A percentile compares a stretch with the other conserved stretches of the same genome.
phyloP scores from a whole-genome alignment of 441 rosid species.

The Bruguiera hainesii region DNA sequence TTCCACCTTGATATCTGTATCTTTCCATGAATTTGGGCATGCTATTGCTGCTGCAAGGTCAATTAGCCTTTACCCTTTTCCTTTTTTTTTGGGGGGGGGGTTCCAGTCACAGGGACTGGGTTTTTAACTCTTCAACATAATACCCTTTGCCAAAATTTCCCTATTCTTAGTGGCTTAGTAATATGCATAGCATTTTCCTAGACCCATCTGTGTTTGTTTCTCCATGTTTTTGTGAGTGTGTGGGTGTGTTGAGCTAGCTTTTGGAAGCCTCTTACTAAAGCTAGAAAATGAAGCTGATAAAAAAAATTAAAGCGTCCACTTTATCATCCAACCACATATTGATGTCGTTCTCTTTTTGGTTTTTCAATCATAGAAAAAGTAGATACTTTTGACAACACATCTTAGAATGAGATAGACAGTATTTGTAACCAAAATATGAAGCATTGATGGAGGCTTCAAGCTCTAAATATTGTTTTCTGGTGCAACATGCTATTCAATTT shows the following conservation, averaged over 20 bases:
- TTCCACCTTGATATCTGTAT: constrained; percentile 56
- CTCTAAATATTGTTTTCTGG: too few relatives aligned
- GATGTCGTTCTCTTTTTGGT: background rate
- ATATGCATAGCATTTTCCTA: too few relatives aligned
- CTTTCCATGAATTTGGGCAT: constrained; percentile 71
- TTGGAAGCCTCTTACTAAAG: background rate
- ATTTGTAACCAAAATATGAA: too few relatives aligned
- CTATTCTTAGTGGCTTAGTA: background rate
- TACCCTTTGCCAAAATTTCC: background rate
- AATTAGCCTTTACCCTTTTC: background rate
- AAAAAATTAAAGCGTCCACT: background rate
- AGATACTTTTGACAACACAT: too few relatives aligned
- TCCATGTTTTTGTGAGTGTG: too few relatives aligned
- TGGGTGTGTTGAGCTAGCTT: too few relatives aligned
- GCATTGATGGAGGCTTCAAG: too few relatives aligned
- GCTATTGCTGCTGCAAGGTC: constrained; percentile 68
- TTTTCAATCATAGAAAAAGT: background rate
- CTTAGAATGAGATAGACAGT: too few relatives aligned
- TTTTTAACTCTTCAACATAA: background rate
- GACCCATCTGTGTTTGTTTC: too few relatives aligned
- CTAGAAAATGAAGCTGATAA: background rate
- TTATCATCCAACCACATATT: background rate
- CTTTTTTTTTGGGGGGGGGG: background rate
- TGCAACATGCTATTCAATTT: too few relatives aligned
- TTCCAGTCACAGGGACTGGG: background rate